A percentile compares a stretch with the other conserved stretches of the same genome.
Evolutionary conservation across 176 grass and related monocot species (phyloP).

Genomic region (Juncus inflexus): DNA sequence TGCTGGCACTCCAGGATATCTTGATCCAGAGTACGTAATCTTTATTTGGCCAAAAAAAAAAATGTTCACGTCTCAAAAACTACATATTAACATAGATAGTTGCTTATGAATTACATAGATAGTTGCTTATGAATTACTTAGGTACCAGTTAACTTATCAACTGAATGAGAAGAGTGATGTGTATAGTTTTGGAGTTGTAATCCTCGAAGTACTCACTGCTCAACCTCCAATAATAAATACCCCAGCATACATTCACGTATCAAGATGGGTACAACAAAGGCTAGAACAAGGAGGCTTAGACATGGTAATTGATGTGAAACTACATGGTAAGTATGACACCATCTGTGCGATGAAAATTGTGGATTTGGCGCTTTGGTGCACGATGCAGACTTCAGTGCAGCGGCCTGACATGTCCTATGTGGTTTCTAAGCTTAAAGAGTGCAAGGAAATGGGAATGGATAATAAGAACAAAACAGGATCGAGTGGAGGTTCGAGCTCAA

Average conservation of each 20-base stretch:
- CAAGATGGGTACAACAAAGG: background rate
- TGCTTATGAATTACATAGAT: background rate
- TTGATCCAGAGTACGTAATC: slow-evolving; percentile 50
- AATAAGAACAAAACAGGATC: no score
- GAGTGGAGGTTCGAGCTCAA: no score
- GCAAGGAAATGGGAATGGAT: no score
- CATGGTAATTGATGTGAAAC: slow-evolving; percentile 11
- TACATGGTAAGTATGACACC: slow-evolving; percentile 9
- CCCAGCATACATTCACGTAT: background rate
- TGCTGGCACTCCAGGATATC: slow-evolving; percentile 37
- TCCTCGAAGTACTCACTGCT: slow-evolving; percentile 25
- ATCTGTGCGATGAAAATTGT: slow-evolving; percentile 27
- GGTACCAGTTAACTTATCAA: slow-evolving; percentile 18
- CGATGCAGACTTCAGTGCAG: no score
- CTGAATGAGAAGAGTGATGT: slow-evolving; percentile 28
- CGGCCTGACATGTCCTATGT: no score
- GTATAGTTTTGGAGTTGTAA: slow-evolving; percentile 31
- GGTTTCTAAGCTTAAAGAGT: no score
- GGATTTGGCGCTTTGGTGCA: no score
- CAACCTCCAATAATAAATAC: background rate
- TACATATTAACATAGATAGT: background rate
- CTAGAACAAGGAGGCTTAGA: slow-evolving; percentile 8
- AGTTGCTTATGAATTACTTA: background rate
- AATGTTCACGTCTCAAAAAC: background rate
- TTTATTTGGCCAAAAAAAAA: no score